phyloP scores from a whole-genome alignment of 805 yeast species.

The Metschnikowia borealis region DNA sequence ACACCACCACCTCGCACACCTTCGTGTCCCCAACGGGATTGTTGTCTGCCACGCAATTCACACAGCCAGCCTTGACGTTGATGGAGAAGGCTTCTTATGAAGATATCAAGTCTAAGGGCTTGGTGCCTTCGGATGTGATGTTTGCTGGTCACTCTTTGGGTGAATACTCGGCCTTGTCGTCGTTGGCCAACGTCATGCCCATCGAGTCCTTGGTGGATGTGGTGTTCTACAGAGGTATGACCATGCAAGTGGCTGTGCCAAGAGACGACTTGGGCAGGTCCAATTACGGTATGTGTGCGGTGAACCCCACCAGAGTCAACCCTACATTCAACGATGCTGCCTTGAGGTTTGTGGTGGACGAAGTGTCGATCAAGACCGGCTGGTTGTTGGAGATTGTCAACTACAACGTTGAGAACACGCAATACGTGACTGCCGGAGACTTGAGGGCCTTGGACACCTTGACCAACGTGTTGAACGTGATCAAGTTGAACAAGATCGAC shows the following conservation, averaged over 20 bases:
- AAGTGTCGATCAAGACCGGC: conserved; percentile 74
- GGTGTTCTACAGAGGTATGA: conserved; percentile 99
- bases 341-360: conserved; percentile 87
- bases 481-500: conserved; percentile 92
- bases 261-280: conserved; percentile 94
- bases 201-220: conserved; percentile 95
- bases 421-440: conserved; percentile 98
- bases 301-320: conserved; percentile 91
- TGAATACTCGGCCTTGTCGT: conserved; percentile 96
- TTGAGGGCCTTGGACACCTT: conserved; percentile 90
- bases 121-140: conserved; percentile 87
- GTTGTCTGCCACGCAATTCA: conserved; percentile 96
- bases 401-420: conserved; percentile 96
- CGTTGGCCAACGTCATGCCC: conserved; percentile 98
- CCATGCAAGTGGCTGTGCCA: conserved; percentile 99
- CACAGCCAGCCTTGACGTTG: conserved; percentile 97
- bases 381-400: conserved; percentile 98
- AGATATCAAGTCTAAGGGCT: conserved; percentile 93
- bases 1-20: conserved; percentile 76
- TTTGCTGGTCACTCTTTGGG: conserved; percentile 99
- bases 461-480: conserved; percentile 87
- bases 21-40: conserved; percentile 93
- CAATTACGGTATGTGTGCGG: conserved; percentile 98
- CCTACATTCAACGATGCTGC: conserved; percentile 90
- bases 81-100: conserved; percentile 99